These are phyloP conservation scores for Ligustrum vulgare DNA, from an alignment of 257 asterid species.

Conservation along the genomic window DNA sequence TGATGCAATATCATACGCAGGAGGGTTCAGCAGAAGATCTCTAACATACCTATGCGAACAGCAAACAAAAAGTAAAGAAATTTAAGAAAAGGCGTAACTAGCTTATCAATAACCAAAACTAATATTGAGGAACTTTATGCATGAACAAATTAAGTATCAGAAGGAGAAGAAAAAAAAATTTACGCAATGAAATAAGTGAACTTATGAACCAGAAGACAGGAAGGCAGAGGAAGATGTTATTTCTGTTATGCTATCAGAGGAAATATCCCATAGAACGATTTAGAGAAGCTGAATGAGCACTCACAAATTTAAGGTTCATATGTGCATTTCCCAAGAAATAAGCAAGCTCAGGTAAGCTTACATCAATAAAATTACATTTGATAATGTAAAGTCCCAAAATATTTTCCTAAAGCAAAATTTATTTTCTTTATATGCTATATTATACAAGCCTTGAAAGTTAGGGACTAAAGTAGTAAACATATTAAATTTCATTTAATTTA, in stretches of 20 bases:
- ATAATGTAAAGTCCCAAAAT: no score
- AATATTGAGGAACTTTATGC: not conserved
- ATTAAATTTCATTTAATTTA: no score
- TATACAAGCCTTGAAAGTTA: no score
- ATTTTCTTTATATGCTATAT: no score
- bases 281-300: not conserved
- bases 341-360: not conserved
- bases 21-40: constrained; percentile 95
- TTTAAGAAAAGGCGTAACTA: constrained; percentile 6
- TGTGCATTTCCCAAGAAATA: not conserved
- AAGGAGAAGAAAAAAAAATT: not conserved
- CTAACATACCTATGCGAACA: constrained; percentile 67
- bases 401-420: no score
- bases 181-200: not conserved
- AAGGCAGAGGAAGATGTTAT: not conserved
- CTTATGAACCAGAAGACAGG: not conserved
- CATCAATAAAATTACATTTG: not conserved
- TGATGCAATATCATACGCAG: constrained; percentile 80
- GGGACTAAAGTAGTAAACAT: no score
- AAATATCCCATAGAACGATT: not conserved
- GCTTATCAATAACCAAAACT: not conserved
- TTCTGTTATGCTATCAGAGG: not conserved
- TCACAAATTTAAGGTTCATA: not conserved
- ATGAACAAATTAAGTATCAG: not conserved
- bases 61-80: constrained; percentile 18